phyloP scores from a whole-genome alignment of 805 yeast species.

The Candida arabinofermentans region DNA sequence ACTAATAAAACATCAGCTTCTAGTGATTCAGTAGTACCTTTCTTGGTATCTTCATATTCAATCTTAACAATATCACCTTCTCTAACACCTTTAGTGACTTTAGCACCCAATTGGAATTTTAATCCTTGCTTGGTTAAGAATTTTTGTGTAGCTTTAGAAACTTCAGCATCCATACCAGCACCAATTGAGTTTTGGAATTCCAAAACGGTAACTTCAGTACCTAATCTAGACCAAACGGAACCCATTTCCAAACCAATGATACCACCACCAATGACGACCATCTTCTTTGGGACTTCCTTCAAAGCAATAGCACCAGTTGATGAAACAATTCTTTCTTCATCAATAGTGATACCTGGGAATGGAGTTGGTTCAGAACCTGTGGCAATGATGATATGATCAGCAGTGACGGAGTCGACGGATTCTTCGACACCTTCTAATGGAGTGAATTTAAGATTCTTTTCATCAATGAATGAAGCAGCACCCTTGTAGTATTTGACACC shows the following conservation, averaged over 20 bases:
- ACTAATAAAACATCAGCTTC: slow-evolving; percentile 93
- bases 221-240: slow-evolving; percentile 93
- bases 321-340: slow-evolving; percentile 94
- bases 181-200: slow-evolving; percentile 92
- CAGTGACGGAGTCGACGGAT: slow-evolving; percentile 48
- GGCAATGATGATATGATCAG: slow-evolving; percentile 89
- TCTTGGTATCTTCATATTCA: slow-evolving; percentile 85
- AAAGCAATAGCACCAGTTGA: slow-evolving; percentile 89
- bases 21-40: slow-evolving; percentile 70
- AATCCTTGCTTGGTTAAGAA: slow-evolving; percentile 92
- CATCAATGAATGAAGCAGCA: slow-evolving; percentile 80
- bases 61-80: slow-evolving; percentile 85
- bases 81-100: slow-evolving; percentile 82
- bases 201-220: slow-evolving; percentile 89
- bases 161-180: slow-evolving; percentile 98
- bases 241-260: slow-evolving; percentile 99
- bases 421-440: slow-evolving; percentile 85
- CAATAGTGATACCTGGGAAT: slow-evolving; percentile 96
- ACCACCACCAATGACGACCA: slow-evolving; percentile 98
- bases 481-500: slow-evolving; percentile 95
- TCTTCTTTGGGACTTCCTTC: slow-evolving; percentile 85
- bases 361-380: slow-evolving; percentile 99
- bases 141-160: slow-evolving; percentile 85
- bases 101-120: slow-evolving; percentile 87
- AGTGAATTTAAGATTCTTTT: slow-evolving; percentile 69